phyloP scores from a whole-genome alignment of 768 basidiomycete genomes.

The Saitozyma sp. region DNA sequence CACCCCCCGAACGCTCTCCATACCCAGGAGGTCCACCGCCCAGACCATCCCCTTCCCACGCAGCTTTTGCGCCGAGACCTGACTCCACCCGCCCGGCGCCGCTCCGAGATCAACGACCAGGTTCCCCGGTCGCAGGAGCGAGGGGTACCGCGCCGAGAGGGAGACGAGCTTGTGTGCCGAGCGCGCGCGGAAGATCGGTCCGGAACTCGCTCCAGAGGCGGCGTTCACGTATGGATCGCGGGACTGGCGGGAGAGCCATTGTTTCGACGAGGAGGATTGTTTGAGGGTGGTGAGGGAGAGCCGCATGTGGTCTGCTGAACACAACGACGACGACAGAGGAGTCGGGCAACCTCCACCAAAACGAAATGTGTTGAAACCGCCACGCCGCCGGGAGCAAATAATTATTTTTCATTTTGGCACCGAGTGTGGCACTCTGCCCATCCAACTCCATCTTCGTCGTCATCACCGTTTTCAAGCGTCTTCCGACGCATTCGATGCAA shows the following conservation, averaged over 20 bases:
- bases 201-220: not conserved
- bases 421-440: not conserved
- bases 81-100: constrained; percentile 92
- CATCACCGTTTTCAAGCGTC: not conserved
- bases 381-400: not conserved
- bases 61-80: constrained; percentile 59
- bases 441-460: not conserved
- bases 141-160: constrained; percentile 62
- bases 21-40: constrained; percentile 76
- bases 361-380: too few species aligned
- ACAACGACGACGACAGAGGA: not conserved
- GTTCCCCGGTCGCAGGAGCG: constrained; percentile 64
- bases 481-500: not conserved
- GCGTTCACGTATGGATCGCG: not conserved
- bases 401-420: not conserved
- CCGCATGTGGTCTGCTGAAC: not conserved
- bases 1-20: constrained; percentile 72
- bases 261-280: not conserved
- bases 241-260: not conserved
- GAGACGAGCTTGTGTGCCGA: constrained; percentile 91
- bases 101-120: constrained; percentile 84
- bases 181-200: constrained; percentile 69
- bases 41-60: constrained; percentile 56
- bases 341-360: not conserved
- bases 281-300: not conserved